Evolutionary conservation across 2,329 filamentous ascomycete species (phyloP).

Genomic region (Arthroderma sp.): DNA sequence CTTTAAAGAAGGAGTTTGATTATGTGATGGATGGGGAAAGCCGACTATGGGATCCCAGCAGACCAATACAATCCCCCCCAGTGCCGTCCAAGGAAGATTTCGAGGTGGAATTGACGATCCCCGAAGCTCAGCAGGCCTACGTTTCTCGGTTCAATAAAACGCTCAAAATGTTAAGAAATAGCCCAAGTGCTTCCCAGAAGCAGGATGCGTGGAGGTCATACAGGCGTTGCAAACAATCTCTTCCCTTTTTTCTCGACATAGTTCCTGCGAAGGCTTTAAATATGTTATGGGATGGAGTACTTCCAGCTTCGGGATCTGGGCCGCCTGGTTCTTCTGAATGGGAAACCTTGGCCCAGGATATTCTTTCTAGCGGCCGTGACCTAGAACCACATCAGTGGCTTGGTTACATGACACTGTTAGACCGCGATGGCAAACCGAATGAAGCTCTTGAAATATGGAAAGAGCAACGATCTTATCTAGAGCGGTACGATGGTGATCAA

Average conservation of each 20-base stretch:
- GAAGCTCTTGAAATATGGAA: constrained; percentile 54
- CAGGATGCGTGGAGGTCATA: constrained; percentile 39
- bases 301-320: constrained; percentile 30
- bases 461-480: constrained; percentile 41
- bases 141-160: constrained; percentile 28
- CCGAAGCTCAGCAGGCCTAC: constrained; percentile 25
- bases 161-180: constrained; percentile 19
- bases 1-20: constrained; percentile 15
- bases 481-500: constrained; percentile 25
- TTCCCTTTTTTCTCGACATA: constrained; percentile 36
- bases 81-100: constrained; percentile 13
- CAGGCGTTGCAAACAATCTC: constrained; percentile 34
- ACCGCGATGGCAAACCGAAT: constrained; percentile 46
- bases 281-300: constrained; percentile 51
- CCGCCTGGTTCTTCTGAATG: constrained; percentile 39
- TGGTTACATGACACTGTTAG: constrained; percentile 55
- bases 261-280: constrained; percentile 51
- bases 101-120: constrained; percentile 22
- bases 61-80: constrained; percentile 11
- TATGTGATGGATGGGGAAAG: constrained; percentile 22
- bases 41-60: constrained; percentile 22
- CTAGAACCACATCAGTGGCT: constrained; percentile 48
- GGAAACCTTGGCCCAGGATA: constrained; percentile 51
- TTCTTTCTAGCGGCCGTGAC: constrained; percentile 44
- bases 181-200: constrained; percentile 18